Evolutionary conservation across 371 early-diverging fungal genomes (phyloP), one percentile per base, ranked within the genome.

Genomic region (Lichtheimia ramosa): DNA sequence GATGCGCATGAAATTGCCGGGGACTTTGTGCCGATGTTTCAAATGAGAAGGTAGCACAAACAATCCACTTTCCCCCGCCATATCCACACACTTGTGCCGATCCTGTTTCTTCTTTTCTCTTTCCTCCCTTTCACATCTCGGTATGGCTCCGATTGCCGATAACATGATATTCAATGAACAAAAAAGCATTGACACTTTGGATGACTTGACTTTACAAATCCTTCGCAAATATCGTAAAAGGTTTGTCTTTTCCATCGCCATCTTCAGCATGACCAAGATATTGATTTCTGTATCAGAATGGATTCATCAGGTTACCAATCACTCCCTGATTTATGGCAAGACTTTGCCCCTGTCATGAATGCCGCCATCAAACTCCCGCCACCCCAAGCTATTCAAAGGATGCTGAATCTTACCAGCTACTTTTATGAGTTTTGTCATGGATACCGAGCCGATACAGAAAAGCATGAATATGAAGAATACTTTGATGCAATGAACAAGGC

Each of bases 401-500:
- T 75, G 14, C 50, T 75, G 13, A 59, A 54, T 21, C 56, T 65
- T 13, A 72, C 75, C 5, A 58, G 62, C n/a, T 67, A 71, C 28
- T 75, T 75, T 48, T 72, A 75, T 48, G 75, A 72, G 8, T 72
- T 61, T 46, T 75, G 72, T 53, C 63, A 63, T 13, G 72, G 63
- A 1, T 75, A 65, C 48, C 54, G 68, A 23, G 61, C 66, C 15
- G 70, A 69, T 10, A 66, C 69, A 7, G 69, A 71, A 41, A 28
- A 56, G n/a, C 25, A 58, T n/a, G 67, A 62, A 39, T 75, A 58
- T 14, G 43, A 69, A 25, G 68, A 65, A 54, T 75, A 65, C 50
- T 75, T 65, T 52, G 62, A 63, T 2, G 67, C 65, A 7, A 55
- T 75, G 59, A 73, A 75, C 39, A 62, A 68, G 48, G 66, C 70